A percentile compares a stretch with the other conserved stretches of the same genome.
Conservation (phyloP, 805 yeast genomes). For the Candida maris region DNA sequence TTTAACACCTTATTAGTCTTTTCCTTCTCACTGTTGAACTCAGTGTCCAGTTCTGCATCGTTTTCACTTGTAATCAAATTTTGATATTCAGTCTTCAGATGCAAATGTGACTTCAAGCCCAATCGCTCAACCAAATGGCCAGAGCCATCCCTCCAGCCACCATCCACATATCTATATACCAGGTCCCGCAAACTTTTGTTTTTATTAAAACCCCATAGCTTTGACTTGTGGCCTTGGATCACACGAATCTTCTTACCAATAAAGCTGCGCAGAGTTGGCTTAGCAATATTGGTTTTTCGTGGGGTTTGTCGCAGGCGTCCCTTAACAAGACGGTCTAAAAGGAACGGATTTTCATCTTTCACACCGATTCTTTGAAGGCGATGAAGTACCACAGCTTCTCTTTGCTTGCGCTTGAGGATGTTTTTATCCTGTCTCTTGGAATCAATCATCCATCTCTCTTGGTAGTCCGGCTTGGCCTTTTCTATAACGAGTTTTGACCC, state of each 20-base stretch:
- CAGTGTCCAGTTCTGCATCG: conserved; percentile 25
- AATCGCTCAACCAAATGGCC: conserved; percentile 71
- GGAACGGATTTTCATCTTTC: conserved; percentile 36
- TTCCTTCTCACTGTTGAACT: conserved; percentile 32
- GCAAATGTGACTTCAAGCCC: neutral
- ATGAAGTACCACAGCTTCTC: conserved; percentile 32
- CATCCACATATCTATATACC: conserved; percentile 57
- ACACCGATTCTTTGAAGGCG: conserved; percentile 43
- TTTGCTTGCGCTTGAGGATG: conserved; percentile 25
- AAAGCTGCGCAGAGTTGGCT: conserved; percentile 62
- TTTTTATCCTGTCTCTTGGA: conserved; percentile 37
- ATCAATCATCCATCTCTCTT: conserved; percentile 45
- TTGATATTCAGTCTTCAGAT: neutral
- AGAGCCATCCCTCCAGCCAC: conserved; percentile 76
- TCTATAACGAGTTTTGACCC: conserved; percentile 63
- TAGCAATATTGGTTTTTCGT: conserved; percentile 46
- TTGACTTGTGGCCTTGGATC: conserved; percentile 63
- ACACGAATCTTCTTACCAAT: conserved; percentile 55
- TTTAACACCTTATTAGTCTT: conserved; percentile 47
- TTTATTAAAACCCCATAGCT: conserved; percentile 89
- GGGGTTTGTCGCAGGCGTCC: conserved; percentile 63
- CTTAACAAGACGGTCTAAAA: conserved; percentile 17
- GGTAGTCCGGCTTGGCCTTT: conserved; percentile 57
- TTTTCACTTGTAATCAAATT: conserved; percentile 3
- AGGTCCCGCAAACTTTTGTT: conserved; percentile 57